Conservation (phyloP, 805 yeast species). For the Zygosaccharomyces pseudorouxii region DNA sequence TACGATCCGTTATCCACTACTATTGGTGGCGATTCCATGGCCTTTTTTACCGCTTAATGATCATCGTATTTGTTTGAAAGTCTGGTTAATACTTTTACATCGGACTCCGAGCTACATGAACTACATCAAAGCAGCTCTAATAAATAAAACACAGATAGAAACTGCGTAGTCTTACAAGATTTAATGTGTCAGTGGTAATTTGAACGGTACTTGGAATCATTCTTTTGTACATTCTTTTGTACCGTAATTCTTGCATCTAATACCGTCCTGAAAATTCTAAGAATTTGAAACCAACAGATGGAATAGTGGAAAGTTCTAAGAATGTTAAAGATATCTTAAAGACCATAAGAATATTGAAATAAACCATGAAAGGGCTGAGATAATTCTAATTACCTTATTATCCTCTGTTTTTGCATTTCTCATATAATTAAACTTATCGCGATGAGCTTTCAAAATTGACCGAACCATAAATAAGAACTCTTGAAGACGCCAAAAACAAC, state of each 20-base stretch:
- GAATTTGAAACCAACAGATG: background rate
- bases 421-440: background rate
- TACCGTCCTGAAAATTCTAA: background rate
- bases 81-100: background rate
- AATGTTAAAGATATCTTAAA: no score
- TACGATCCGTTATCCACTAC: slow-evolving; percentile 90
- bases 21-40: slow-evolving; percentile 34
- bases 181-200: no score
- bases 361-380: no score
- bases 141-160: no score
- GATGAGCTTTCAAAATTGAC: background rate
- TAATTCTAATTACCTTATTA: background rate
- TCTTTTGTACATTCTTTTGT: no score
- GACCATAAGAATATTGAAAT: no score
- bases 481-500: background rate
- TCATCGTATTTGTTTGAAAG: background rate
- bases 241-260: no score
- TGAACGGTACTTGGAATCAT: no score
- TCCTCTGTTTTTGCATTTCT: background rate
- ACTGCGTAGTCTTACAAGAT: no score
- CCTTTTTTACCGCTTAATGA: background rate
- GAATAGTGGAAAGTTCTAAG: no score
- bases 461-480: background rate
- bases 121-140: background rate
- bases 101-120: background rate